Conservation (phyloP, 768 basidiomycete genomes). For the Tylopilus sp. region DNA sequence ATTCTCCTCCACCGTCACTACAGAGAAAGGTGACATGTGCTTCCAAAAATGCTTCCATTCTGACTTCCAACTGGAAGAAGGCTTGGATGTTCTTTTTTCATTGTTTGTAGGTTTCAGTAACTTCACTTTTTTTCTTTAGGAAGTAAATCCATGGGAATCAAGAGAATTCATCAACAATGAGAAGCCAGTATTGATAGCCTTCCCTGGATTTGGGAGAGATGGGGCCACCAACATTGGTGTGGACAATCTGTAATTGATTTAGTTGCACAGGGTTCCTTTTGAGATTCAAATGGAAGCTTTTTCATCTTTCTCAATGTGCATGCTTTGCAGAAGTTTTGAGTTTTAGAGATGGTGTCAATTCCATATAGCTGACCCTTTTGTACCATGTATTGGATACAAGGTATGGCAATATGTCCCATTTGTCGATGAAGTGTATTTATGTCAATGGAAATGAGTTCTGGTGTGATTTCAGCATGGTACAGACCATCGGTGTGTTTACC, state of each 20-base stretch:
- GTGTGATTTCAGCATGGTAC: neutral
- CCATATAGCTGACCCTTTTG: neutral
- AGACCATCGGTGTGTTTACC: neutral
- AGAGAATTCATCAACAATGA: neutral
- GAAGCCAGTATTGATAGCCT: neutral
- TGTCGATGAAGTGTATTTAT: neutral
- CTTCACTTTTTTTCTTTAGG: neutral
- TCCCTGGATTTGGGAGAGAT: neutral
- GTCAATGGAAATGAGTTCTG: neutral
- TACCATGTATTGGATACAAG: neutral
- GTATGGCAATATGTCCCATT: neutral
- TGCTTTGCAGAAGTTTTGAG: neutral
- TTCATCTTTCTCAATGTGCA: neutral
- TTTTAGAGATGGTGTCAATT: neutral
- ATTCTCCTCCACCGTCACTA: neutral
- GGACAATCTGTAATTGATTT: neutral
- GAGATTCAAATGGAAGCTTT: neutral
- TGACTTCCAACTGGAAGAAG: neutral
- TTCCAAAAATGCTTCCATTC: neutral
- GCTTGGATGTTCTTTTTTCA: neutral
- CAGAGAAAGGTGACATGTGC: neutral
- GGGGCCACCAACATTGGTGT: neutral
- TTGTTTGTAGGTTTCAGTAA: neutral
- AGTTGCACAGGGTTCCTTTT: too few species aligned
- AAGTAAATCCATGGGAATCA: neutral